Evolutionary conservation across 2,329 filamentous ascomycete genomes (phyloP), one percentile per base, ranked within the genome.

Genomic region (Akanthomyces lecanii): DNA sequence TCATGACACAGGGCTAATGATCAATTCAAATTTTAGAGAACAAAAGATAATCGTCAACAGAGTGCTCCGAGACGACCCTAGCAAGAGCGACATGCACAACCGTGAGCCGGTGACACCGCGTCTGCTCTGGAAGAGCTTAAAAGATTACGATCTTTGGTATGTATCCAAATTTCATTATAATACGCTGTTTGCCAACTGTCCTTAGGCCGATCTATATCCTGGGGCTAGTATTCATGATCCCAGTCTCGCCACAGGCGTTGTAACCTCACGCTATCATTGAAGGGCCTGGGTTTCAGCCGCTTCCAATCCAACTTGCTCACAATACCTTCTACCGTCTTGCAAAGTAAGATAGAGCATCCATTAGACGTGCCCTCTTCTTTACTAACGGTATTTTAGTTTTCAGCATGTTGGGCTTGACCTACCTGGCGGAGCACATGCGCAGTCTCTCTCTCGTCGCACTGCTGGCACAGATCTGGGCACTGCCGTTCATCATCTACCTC

Each of bases 21-120:
- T 25, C 6, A n/a, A 10, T 1, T 47, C 18, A n/a, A 10, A 25
- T 47, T 30, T 14, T 55, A 53, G 65, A 12, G 83, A 86, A 67
- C 79, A 84, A 64, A 73, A 74, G 30, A 86, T 87, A 61, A 77
- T 86, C 21, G 83, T 86, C n/a, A 87, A 86, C 63, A 77, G 86
- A 0, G 70, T 78, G 2, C 68, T 78, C 12, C 79, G 85, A 2
- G 85, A 88, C 52, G 85, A 86, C 62, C 84, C 83, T 0, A 77
- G 77, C 21, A 84, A 83, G 69, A 81, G 80, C 44, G 78, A 79
- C 56, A 85, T 87, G 81, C 81, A 85, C 68, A 86, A 85, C 63
- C 79, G 83, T 6, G 77, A 85, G 68, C 79, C 79, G 0, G 75
- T 86, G n/a, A 81, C 79, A 0, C 73, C 75, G 2, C 74, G 72